Percentiles rank a stretch among this genome's conserved stretches.
phyloP scores from a whole-genome alignment of 2,329 filamentous ascomycete species.

The Trichoderma aggressivum region DNA sequence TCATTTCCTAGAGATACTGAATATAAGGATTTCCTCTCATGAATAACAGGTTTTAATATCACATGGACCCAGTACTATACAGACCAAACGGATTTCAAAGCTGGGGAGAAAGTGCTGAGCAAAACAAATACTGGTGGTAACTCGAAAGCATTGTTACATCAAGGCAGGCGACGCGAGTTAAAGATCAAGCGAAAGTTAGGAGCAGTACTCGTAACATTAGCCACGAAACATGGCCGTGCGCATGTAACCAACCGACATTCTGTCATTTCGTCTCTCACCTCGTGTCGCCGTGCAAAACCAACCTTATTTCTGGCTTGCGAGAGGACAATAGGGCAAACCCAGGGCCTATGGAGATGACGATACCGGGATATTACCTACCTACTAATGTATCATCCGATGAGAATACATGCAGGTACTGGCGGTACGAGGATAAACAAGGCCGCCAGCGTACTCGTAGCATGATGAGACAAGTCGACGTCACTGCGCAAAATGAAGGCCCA shows the following conservation, averaged over 20 bases:
- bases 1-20: not conserved
- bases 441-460: not conserved
- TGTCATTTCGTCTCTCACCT: not conserved
- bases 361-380: too few species aligned
- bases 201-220: not conserved
- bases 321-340: not conserved
- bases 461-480: not conserved
- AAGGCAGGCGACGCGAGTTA: not conserved
- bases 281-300: not conserved
- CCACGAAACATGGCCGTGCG: not conserved
- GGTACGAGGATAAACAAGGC: not conserved
- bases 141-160: not conserved
- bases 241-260: not conserved
- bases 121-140: not conserved
- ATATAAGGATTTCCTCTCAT: not conserved
- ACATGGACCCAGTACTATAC: not conserved
- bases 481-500: not conserved
- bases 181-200: not conserved
- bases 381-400: not conserved
- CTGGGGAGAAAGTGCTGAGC: not conserved
- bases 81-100: not conserved
- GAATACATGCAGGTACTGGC: not conserved
- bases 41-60: not conserved
- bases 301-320: not conserved
- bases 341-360: not conserved